These are phyloP conservation scores for Paraphoma sp. DNA, from an alignment of 2,329 filamentous ascomycete species.

Conservation along the genomic window DNA sequence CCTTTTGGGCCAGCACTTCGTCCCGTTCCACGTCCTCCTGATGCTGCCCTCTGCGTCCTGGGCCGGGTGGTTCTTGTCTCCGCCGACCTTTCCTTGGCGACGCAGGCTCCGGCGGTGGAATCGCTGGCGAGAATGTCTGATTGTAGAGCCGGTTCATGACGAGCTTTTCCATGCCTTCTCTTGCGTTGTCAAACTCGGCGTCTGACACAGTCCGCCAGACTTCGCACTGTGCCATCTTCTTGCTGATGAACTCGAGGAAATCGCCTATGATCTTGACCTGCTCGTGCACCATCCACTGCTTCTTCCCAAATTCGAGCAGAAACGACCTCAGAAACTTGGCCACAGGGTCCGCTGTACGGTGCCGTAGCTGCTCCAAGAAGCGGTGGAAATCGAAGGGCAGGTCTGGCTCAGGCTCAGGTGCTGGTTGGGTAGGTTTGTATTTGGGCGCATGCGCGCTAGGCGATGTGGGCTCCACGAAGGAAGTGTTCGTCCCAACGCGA, in stretches of 20 bases:
- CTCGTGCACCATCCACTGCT: constrained; percentile 99
- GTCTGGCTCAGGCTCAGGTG: constrained; percentile 71
- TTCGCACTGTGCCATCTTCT: constrained; percentile 97
- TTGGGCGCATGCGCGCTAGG: constrained; percentile 53
- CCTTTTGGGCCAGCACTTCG: constrained; percentile 94
- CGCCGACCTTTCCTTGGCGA: constrained; percentile 70
- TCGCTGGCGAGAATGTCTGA: constrained; percentile 95
- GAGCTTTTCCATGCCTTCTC: constrained; percentile 98
- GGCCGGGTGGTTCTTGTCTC: constrained; percentile 67
- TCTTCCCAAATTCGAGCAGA: constrained; percentile 91
- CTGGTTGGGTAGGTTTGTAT: constrained; percentile 64
- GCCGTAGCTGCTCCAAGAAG: constrained; percentile 92
- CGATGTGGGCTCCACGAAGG: constrained; percentile 40
- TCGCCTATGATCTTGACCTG: constrained; percentile 99
- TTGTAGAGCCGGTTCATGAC: constrained; percentile 98
- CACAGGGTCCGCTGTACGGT: constrained; percentile 97
- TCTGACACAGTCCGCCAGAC: constrained; percentile 97
- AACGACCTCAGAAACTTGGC: constrained; percentile 96
- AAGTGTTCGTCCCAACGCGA: constrained; percentile 52
- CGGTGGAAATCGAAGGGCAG: constrained; percentile 97
- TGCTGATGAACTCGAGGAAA: constrained; percentile 94
- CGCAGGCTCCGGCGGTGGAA: constrained; percentile 79
- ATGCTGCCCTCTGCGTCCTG: constrained; percentile 91
- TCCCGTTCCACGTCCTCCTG: constrained; percentile 98
- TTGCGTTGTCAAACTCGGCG: constrained; percentile 96